Conservation (phyloP, 2,329 filamentous ascomycete genomes). For the Aspergillus sp. region DNA sequence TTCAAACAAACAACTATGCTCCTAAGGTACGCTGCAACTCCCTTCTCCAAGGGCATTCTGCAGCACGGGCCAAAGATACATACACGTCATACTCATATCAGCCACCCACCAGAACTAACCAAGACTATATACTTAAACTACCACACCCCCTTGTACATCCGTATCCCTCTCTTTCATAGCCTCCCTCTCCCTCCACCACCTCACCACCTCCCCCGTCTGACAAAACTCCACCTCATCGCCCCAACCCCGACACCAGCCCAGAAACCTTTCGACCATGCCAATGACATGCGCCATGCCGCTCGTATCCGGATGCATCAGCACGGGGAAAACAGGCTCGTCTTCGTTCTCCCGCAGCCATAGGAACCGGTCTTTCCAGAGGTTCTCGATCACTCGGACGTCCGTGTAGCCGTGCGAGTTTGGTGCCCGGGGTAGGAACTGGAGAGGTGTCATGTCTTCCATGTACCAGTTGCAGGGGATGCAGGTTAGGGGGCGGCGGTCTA, state of each 20-base stretch:
- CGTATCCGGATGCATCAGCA: constrained; percentile 59
- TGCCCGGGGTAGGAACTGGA: constrained; percentile 45
- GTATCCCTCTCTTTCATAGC: too few species aligned
- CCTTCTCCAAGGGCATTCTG: too few species aligned
- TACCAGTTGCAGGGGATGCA: constrained; percentile 49
- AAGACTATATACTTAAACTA: too few species aligned
- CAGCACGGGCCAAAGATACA: too few species aligned
- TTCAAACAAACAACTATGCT: too few species aligned
- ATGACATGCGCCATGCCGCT: constrained; percentile 62
- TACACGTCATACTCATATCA: too few species aligned
- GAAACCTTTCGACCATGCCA: constrained; percentile 55
- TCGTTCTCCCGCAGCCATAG: constrained; percentile 53
- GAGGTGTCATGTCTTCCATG: constrained; percentile 48
- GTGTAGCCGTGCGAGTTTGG: constrained; percentile 60
- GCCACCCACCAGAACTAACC: too few species aligned
- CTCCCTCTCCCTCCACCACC: constrained; percentile 27
- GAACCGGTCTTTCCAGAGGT: constrained; percentile 62
- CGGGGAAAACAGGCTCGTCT: constrained; percentile 47
- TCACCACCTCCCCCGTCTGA: constrained; percentile 31
- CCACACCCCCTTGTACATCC: too few species aligned
- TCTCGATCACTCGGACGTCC: constrained; percentile 56
- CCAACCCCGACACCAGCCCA: constrained; percentile 50
- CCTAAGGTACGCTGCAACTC: too few species aligned
- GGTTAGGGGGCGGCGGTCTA: constrained; percentile 33
- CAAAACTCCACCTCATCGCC: constrained; percentile 33